phyloP scores from a whole-genome alignment of 1,284 basidiomycete species.

The Cutaneotrichosporon spelunceum region DNA sequence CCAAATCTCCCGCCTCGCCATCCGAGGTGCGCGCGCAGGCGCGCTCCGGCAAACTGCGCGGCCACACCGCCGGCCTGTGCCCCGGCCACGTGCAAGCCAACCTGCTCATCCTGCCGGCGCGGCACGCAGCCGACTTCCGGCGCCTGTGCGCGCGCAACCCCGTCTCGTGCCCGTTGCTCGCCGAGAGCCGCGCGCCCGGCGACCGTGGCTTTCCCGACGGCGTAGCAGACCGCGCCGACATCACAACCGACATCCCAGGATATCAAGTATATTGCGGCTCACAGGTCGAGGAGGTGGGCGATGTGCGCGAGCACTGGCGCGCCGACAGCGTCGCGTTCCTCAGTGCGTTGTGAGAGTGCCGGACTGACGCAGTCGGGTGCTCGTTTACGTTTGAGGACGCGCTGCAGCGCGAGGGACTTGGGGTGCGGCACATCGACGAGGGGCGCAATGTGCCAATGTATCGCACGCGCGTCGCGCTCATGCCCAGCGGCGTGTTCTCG shows the following conservation, averaged over 20 bases:
- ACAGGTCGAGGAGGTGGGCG: constrained; percentile 22
- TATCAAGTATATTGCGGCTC: constrained; percentile 36
- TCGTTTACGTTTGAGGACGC: constrained; percentile 42
- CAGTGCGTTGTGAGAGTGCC: constrained; percentile 17
- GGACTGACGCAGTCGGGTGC: constrained; percentile 33
- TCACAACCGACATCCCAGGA: constrained; percentile 35
- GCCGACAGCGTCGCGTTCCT: constrained; percentile 39
- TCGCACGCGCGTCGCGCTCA: constrained; percentile 23
- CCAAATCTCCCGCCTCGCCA: neutral
- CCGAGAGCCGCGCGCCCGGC: constrained; percentile 32
- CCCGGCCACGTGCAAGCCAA: constrained; percentile 41
- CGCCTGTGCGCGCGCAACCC: constrained; percentile 40
- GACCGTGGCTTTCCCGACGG: constrained; percentile 18
- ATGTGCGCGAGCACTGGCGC: constrained; percentile 28
- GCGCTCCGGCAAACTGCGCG: constrained; percentile 7
- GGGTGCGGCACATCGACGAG: constrained; percentile 32
- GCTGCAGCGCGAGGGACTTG: constrained; percentile 22
- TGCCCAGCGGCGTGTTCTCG: constrained; percentile 31
- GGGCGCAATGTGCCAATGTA: constrained; percentile 40
- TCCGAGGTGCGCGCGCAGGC: constrained; percentile 6
- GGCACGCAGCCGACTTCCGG: constrained; percentile 41
- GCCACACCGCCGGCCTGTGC: constrained; percentile 23
- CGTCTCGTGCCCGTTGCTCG: constrained; percentile 40
- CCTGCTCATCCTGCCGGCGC: constrained; percentile 34
- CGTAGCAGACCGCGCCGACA: constrained; percentile 35